phyloP scores from a whole-genome alignment of 1,284 basidiomycete species.

The Abortiporus biennis region DNA sequence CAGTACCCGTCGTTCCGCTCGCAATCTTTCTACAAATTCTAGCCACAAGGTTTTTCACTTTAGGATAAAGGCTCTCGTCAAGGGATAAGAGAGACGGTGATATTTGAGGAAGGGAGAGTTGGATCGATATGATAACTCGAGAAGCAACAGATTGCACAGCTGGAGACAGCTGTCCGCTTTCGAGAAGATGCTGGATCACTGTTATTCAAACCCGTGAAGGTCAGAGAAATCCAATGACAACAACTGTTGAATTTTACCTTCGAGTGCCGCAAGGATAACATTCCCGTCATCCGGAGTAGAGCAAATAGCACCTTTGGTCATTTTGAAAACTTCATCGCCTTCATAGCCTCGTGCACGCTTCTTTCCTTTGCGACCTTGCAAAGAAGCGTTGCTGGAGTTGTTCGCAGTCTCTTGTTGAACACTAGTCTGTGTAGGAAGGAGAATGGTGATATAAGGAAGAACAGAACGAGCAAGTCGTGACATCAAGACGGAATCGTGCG shows the following conservation, averaged over 20 bases:
- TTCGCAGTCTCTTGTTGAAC: conserved; percentile 16
- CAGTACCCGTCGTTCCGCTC: conserved; percentile 45
- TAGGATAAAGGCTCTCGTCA: conserved; percentile 41
- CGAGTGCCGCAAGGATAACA: conserved; percentile 50
- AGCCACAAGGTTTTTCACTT: conserved; percentile 39
- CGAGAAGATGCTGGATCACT: conserved; percentile 48
- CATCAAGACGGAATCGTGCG: conserved; percentile 42
- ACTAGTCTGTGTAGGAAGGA: conserved; percentile 40
- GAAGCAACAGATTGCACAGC: conserved; percentile 52
- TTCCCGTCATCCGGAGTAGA: conserved; percentile 44
- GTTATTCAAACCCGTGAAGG: no score
- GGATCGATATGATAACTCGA: conserved; percentile 51
- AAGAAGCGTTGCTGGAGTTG: conserved; percentile 12
- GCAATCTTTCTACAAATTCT: conserved; percentile 40
- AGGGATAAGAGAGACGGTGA: conserved; percentile 49
- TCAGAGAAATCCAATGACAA: conserved; percentile 1
- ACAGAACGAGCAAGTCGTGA: conserved; percentile 52
- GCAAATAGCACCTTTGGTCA: conserved; percentile 42
- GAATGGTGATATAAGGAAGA: conserved; percentile 40
- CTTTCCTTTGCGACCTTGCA: conserved; percentile 54
- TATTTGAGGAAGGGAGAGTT: conserved; percentile 50
- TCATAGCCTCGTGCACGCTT: conserved; percentile 73
- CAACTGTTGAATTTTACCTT: conserved; percentile 38
- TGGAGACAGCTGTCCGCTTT: conserved; percentile 41
- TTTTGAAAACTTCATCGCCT: conserved; percentile 72